Evolutionary conservation across 1,139 yeast species (phyloP), one percentile per base, ranked within the genome.

Genomic region (Williopsis jadinii): DNA sequence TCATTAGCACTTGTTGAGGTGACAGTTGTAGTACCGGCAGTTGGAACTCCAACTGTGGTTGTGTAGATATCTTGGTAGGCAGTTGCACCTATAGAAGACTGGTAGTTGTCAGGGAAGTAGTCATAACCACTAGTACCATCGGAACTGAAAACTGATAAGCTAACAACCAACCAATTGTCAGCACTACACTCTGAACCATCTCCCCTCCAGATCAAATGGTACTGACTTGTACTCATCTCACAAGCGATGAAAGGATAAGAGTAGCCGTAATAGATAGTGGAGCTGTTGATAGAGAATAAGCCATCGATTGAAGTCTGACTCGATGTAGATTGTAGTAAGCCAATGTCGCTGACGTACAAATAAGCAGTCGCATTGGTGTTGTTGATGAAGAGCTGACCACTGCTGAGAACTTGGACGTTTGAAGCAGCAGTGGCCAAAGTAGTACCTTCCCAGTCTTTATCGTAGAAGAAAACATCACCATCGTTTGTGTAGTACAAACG

Each of bases 191-290:
- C 40, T 9, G 52, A 53, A 36, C 50, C 54, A 24, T 36, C 11
- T 14, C 39, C 40, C 38, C 50, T 46, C 56, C 56, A 52, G 31
- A 44, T 41, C n/a, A 52, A 37, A 8, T 41, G 31, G 33, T 49
- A 51, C 26, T 44, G 33, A 2, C 45, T 43, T 8, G 33, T 11
- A 26, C 14, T 30, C 14, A 32, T 10, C 37, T 43, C 42, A 38
- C 56, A 52, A 2, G 56, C 56, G 13, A 51, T 38, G 30, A 51
- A 52, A 3, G 48, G 39, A 28, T 41, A 36, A 34, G 47, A 51
- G 36, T 52, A 51, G 33, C 44, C 41, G 37, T 43, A 52, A 40
- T 26, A 45, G 2, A 52, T 29, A 3, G 29, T 14, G 9, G 34
- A 31, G 29, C 41, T 32, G 3, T 43, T 30, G 32, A 50, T 35